These are phyloP conservation scores for Aspergillus cejpii DNA, from an alignment of 2,329 filamentous ascomycete species.

Conservation along the genomic window DNA sequence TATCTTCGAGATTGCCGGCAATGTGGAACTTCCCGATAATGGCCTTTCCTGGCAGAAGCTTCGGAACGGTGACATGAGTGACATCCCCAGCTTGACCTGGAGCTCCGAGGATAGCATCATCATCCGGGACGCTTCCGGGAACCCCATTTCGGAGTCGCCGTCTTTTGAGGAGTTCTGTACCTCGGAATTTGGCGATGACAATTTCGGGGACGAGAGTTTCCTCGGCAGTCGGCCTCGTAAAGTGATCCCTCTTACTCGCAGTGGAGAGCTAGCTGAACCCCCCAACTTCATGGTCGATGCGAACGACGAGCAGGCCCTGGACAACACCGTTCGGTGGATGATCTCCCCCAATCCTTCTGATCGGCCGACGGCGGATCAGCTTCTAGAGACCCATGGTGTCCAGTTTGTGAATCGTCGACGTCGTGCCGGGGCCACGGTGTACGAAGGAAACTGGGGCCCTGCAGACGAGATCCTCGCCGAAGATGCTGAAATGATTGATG, in stretches of 20 bases:
- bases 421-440: conserved; percentile 85
- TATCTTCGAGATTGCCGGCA: conserved; percentile 88
- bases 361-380: conserved; percentile 66
- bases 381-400: conserved; percentile 67
- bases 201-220: conserved; percentile 36
- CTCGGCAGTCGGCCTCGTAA: conserved; percentile 25
- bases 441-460: conserved; percentile 92
- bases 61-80: conserved; percentile 79
- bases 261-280: conserved; percentile 59
- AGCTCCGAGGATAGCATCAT: conserved; percentile 65
- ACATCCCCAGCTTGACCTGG: conserved; percentile 80
- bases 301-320: conserved; percentile 65
- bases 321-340: conserved; percentile 81
- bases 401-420: conserved; percentile 72
- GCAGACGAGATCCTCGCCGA: conserved; percentile 55
- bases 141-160: conserved; percentile 49
- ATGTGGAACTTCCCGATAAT: conserved; percentile 89
- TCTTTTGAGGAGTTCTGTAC: conserved; percentile 41
- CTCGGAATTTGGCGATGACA: conserved; percentile 42
- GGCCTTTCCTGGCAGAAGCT: conserved; percentile 86
- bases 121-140: conserved; percentile 66
- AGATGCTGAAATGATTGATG: conserved; percentile 59
- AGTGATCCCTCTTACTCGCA: conserved; percentile 33
- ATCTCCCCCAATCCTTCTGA: conserved; percentile 66
- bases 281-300: conserved; percentile 85